Conservation (phyloP, 148 eudicot genomes). For the Rhododendron ovatum region DNA sequence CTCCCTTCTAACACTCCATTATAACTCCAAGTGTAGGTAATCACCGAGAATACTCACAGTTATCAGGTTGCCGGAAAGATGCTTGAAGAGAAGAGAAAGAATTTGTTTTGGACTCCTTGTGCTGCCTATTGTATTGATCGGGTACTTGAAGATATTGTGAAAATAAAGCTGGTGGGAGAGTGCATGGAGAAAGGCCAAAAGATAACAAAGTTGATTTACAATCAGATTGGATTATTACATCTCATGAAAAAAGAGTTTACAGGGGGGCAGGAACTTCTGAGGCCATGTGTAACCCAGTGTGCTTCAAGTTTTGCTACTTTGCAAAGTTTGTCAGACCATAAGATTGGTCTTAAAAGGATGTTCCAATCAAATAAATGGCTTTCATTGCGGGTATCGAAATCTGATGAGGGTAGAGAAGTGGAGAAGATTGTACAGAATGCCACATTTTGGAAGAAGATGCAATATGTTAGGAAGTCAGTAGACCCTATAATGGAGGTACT, state of each 20-base stretch:
- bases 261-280: conserved; percentile 73
- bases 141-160: conserved; percentile 74
- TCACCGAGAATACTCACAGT: conserved; percentile 71
- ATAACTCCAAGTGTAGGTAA: conserved; percentile 48
- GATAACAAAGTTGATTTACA: conserved; percentile 78
- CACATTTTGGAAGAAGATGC: conserved; percentile 88
- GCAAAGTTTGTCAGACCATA: conserved; percentile 60
- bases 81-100: conserved; percentile 85
- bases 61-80: conserved; percentile 90
- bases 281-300: conserved; percentile 56
- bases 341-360: conserved; percentile 64
- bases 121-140: conserved; percentile 66
- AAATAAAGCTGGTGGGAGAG: conserved; percentile 68
- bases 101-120: conserved; percentile 91
- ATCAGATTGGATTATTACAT: conserved; percentile 60
- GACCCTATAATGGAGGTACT: conserved; percentile 75
- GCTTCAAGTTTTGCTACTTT: conserved; percentile 71
- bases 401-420: conserved; percentile 84
- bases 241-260: conserved; percentile 84
- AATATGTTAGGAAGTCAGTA: conserved; percentile 57
- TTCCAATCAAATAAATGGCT: conserved; percentile 81
- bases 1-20: background rate
- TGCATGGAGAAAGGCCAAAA: conserved; percentile 78
- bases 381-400: conserved; percentile 60
- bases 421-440: conserved; percentile 59